Evolutionary conservation across 83 land plant genomes (phyloP), one percentile per base, ranked within the genome.

Genomic region (Picea mariana): DNA sequence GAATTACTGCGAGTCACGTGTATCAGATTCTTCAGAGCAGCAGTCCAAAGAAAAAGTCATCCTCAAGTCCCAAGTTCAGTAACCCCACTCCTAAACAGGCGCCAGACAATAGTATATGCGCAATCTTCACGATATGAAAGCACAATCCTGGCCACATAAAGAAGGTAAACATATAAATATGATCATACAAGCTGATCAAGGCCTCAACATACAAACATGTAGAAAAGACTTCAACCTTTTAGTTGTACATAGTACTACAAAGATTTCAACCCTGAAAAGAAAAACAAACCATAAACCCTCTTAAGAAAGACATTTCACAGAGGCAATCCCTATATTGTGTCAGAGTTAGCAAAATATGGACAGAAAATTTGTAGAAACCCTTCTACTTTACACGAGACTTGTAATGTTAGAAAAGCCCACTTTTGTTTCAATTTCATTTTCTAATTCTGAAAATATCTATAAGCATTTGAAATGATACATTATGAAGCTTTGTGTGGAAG

Each of bases 121-220:
- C 75, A 34, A 38, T 71, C 49, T 71, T 71, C 77, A 75, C 12
- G 4, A 20, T 21, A 1, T 21, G 24, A 44, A 47, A 47, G 77
- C 21, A 75, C 77, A 44, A 75, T 47, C 58, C 26, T 75, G 77
- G 27, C 42, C 77, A 75, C 77, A 40, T 6, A 71, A 21, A 75
- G 75, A 71, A 40, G 7, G 18, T 5, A 38, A 71, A 16, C 20
- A 40, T 2, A 40, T 71, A 71, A 17, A 38, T 38, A 34, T 71
- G 7, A 17, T 34, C 52, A 71, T 18, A 71, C n/a, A 44, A 18
- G 49, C 3, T 40, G 75, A 71, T 71, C 11, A 40, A 71, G 42
- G n/a, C 11, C 44, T 34, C 40, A n/a, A 31, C 9, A 1, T 20
- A 71, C 3, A 40, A 42, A 42, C 44, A 42, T 44, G 49, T 44